Conservation (phyloP, 169 alveolate genomes). For the Plasmodium cynomolgi region DNA sequence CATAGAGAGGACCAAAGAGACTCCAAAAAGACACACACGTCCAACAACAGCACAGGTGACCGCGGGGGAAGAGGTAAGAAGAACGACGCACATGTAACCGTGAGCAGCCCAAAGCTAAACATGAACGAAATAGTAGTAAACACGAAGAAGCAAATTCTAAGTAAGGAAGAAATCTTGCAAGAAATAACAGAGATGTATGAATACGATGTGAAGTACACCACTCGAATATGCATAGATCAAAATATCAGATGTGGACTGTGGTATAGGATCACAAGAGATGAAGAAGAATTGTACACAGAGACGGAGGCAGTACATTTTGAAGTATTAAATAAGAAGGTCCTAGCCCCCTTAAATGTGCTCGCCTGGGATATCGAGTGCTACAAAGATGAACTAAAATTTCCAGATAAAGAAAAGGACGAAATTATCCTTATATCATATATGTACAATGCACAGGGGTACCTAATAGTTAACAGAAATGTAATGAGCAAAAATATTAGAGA, state of each 20-base stretch:
- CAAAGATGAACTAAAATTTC: slow-evolving; percentile 98
- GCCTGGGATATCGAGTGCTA: slow-evolving; percentile 99
- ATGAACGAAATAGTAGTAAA: slow-evolving; percentile 64
- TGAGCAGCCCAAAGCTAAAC: slow-evolving; percentile 22
- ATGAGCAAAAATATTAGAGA: slow-evolving; percentile 95
- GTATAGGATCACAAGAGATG: slow-evolving; percentile 90
- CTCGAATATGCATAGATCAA: slow-evolving; percentile 95
- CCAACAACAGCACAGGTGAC: background rate
- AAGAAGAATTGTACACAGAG: slow-evolving; percentile 76
- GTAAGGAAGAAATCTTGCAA: slow-evolving; percentile 84
- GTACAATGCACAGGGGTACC: slow-evolving; percentile 97
- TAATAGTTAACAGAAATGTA: slow-evolving; percentile 94
- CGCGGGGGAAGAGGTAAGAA: background rate
- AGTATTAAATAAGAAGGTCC: slow-evolving; percentile 80
- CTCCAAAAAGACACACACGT: background rate
- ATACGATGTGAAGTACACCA: slow-evolving; percentile 95
- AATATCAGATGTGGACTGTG: slow-evolving; percentile 96
- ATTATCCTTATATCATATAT: slow-evolving; percentile 95
- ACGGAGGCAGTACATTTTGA: slow-evolving; percentile 57
- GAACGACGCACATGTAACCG: background rate
- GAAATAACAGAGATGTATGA: slow-evolving; percentile 94
- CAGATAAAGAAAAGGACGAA: slow-evolving; percentile 94
- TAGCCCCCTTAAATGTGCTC: slow-evolving; percentile 92
- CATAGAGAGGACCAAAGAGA: background rate
- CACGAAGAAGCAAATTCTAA: slow-evolving; percentile 74